Evolutionary conservation across 306 rosid genomes (phyloP), one percentile per base, ranked within the genome.

Genomic region (Arachis hypogaea): DNA sequence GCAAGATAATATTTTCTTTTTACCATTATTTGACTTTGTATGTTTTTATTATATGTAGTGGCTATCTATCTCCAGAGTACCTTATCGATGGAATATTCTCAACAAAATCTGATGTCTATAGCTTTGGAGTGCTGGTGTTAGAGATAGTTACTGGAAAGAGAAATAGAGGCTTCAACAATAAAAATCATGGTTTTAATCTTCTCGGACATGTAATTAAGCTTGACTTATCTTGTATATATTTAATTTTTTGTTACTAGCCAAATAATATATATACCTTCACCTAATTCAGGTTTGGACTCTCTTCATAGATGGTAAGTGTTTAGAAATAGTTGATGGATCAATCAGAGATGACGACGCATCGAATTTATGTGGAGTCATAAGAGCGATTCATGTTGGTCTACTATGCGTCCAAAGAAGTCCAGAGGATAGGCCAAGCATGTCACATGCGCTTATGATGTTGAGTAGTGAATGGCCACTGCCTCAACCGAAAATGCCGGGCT

Each of bases 401-500:
- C n/a, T 46, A 46, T 46, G 51, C 8, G 51, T 46, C 1, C 51
- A 46, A 46, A 10, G 11, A 9, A 46, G 51, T 46, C 51, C n/a
- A 46, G 3, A 9, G 2, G 51, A 46, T 9, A 46, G n/a, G 51
- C 51, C 12, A 46, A 46, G 51, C 51, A 46, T 46, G 51, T 7
- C n/a, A 46, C 2, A 3, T 46, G n/a, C 11, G 12, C 4, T 46
- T 46, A 3, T 46, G 11, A 46, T 46, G 51, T 9, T 46, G n/a
- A 9, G 12, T 10, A 46, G 51, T 46, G n/a, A 46, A 46, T 46
- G 2, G 4, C 4, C n/a, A 46, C 11, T 83, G 72, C 82, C 85
- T 68, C 82, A 71, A 10, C 92, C 88, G 1, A 82, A 82, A 60
- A 42, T 60, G 43, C 89, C 87, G 7, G 83, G 79, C 33, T 78